Conservation (phyloP, 2,329 filamentous ascomycete genomes). For the Diaporthe aspalathi region DNA sequence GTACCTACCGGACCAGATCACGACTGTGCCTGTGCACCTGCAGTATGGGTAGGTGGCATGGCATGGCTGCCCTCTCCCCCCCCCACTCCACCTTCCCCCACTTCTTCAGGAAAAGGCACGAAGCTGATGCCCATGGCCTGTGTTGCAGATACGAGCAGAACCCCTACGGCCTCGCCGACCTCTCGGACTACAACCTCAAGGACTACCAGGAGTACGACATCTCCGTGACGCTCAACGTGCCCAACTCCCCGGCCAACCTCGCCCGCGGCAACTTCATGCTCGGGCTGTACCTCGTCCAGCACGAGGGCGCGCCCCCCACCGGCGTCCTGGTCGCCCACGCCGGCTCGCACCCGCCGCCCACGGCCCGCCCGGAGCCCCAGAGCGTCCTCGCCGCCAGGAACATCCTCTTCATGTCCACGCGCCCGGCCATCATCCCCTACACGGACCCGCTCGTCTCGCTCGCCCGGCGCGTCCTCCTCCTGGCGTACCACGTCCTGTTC, state of each 20-base stretch:
- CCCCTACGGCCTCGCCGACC: conserved; percentile 63
- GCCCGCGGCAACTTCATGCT: conserved; percentile 95
- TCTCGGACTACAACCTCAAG: conserved; percentile 66
- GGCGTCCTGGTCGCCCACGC: not conserved
- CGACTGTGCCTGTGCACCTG: conserved; percentile 64
- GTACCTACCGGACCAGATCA: conserved; percentile 66
- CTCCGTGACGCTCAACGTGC: conserved; percentile 78
- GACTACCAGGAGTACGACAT: conserved; percentile 88
- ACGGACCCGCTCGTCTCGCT: conserved; percentile 75
- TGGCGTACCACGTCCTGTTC: conserved; percentile 78
- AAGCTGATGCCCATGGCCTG: conserved; percentile 10
- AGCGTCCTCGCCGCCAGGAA: conserved; percentile 52
- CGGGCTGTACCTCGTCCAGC: conserved; percentile 75
- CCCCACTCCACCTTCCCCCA: not conserved
- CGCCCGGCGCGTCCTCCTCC: conserved; percentile 68
- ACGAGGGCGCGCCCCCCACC: conserved; percentile 36
- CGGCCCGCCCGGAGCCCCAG: conserved; percentile 36
- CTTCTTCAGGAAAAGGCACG: not conserved
- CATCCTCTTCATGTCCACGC: conserved; percentile 72
- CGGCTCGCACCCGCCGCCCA: conserved; percentile 42
- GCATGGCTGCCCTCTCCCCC: not conserved
- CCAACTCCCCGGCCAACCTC: conserved; percentile 80
- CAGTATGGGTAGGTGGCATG: conserved; percentile 66
- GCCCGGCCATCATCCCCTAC: conserved; percentile 85
- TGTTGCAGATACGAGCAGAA: conserved; percentile 58